Evolutionary conservation across 192 early-diverging fungal genomes (phyloP), one percentile per base, ranked within the genome.

Genomic region (Obelidium mucronatum): DNA sequence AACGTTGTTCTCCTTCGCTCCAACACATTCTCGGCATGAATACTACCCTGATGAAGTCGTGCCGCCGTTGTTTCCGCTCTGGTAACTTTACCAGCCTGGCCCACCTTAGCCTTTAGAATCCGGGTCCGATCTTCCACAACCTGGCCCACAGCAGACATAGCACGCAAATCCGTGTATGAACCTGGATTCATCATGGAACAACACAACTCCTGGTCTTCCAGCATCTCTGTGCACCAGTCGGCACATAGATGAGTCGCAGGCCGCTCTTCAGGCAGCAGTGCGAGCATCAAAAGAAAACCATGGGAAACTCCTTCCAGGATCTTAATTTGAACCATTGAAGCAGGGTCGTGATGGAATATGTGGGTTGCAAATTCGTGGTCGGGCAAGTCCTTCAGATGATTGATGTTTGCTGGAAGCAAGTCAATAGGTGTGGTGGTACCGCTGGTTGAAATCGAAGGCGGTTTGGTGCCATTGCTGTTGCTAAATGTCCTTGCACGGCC

Each of bases 261-360:
- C 30, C 64, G 74, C 39, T 87, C 91, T 66, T 96, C 94, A 2
- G 94, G 94, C 1, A 94, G 79, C 13, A 96, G 76, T 13, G 86
- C 66, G 62, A 85, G 83, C 93, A 94, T 94, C 64, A 91, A 84
- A 28, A 89, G 72, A 34, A 89, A 75, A 3, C 60, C 88, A 72
- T 89, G 86, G 35, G 84, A 86, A 6, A 93, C 81, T 6, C 93
- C 94, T 56, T 92, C 89, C 8, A 94, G 79, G 62, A 96, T 90
- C 26, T 91, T 89, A 22, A 93, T 90, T 26, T 83, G 78, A 1
- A 92, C 89, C 81, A 84, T 87, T 44, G 79, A 51, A 61, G 88
- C 81, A 24, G 80, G 82, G 34, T 86, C 83, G 15, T 77, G 75
- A 42, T 81, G 75, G 66, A 84, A 89, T 34, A 82, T 74, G 67